phyloP scores from a whole-genome alignment of 805 yeast species.

The Candida fluviatilis region DNA sequence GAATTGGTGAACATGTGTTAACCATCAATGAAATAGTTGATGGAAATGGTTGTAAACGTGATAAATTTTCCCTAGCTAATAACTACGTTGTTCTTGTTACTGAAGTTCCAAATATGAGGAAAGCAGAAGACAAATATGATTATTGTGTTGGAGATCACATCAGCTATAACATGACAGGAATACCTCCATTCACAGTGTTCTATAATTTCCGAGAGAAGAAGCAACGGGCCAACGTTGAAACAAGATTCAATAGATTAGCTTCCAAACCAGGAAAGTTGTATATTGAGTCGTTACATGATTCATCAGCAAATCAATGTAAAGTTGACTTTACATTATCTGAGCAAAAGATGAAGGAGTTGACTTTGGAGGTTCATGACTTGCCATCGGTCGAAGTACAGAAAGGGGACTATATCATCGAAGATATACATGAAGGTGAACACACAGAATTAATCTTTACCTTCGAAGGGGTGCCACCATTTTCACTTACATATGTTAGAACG shows the following conservation, averaged over 20 bases:
- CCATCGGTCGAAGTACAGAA: slow-evolving; percentile 80
- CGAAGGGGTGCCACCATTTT: slow-evolving; percentile 87
- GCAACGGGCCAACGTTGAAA: slow-evolving; percentile 52
- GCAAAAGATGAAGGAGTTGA: slow-evolving; percentile 27
- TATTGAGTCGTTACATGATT: slow-evolving; percentile 67
- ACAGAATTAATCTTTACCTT: slow-evolving; percentile 82
- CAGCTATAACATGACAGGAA: slow-evolving; percentile 69
- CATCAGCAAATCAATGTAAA: slow-evolving; percentile 65
- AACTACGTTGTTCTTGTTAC: slow-evolving; percentile 58
- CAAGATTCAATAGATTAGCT: slow-evolving; percentile 61
- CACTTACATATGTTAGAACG: slow-evolving; percentile 77
- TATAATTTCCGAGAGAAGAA: slow-evolving; percentile 66
- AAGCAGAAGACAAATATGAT: slow-evolving; percentile 26
- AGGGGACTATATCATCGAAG: slow-evolving; percentile 72
- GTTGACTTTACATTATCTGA: slow-evolving; percentile 48
- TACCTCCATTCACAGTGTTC: slow-evolving; percentile 71
- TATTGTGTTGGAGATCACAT: slow-evolving; percentile 94
- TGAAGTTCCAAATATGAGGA: slow-evolving; percentile 67
- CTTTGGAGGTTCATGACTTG: slow-evolving; percentile 39
- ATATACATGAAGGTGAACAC: slow-evolving; percentile 92
- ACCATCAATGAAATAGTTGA: slow-evolving; percentile 58
- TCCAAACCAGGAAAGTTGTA: slow-evolving; percentile 75
- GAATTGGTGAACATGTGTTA: slow-evolving; percentile 68
- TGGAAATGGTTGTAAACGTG: slow-evolving; percentile 62
- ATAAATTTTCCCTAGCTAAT: slow-evolving; percentile 32